Conservation (phyloP, 2,329 filamentous ascomycete species). For the Pseudogymnoascus verrucosus region DNA sequence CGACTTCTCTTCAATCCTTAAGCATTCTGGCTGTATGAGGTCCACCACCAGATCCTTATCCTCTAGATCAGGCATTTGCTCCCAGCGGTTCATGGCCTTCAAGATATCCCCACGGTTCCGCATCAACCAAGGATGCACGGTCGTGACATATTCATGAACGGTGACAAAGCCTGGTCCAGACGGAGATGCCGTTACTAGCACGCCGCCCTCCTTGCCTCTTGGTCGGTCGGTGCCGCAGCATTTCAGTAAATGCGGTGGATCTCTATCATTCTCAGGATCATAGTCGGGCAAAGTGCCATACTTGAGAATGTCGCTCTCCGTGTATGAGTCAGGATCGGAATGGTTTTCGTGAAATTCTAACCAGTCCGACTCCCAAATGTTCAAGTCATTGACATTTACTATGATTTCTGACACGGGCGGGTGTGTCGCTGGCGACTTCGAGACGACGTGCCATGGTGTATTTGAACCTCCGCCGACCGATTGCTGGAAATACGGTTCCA, state of each 20-base stretch:
- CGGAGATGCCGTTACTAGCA: background rate
- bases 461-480: background rate
- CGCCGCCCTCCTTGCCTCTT: background rate
- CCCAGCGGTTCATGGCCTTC: background rate
- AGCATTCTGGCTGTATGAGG: background rate
- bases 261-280: background rate
- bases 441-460: background rate
- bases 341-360: background rate
- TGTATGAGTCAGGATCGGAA: background rate
- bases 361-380: background rate
- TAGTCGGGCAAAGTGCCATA: background rate
- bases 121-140: slow-evolving; percentile 20
- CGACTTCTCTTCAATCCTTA: background rate
- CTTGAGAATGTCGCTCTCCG: background rate
- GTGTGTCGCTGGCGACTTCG: background rate
- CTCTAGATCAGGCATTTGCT: background rate
- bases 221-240: background rate
- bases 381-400: background rate
- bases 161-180: slow-evolving; percentile 15
- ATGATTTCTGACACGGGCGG: background rate
- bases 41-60: background rate
- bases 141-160: slow-evolving; percentile 20
- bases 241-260: background rate
- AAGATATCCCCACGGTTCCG: slow-evolving; percentile 9
- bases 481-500: background rate